Percentiles rank a stretch among this genome's conserved stretches.
These are phyloP conservation scores for Fusarium guadeloupense DNA, from an alignment of 2,329 filamentous ascomycete species.

Conservation along the genomic window DNA sequence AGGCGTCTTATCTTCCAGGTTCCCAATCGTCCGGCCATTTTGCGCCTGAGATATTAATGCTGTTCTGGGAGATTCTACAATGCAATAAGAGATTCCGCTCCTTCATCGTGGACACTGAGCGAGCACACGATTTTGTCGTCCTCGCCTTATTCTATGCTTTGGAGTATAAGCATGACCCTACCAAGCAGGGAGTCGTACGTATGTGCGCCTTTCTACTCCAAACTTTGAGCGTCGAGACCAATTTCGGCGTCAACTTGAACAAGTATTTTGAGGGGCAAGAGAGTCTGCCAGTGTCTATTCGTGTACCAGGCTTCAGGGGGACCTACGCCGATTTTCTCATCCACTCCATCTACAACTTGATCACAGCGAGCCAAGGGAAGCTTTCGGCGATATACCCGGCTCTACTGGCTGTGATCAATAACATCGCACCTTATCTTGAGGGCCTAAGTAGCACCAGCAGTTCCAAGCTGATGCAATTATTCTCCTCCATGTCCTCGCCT, in stretches of 20 bases:
- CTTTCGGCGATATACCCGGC: slow-evolving; percentile 93
- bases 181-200: slow-evolving; percentile 90
- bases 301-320: slow-evolving; percentile 84
- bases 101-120: slow-evolving; percentile 95
- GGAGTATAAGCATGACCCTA: slow-evolving; percentile 84
- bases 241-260: slow-evolving; percentile 90
- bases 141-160: slow-evolving; percentile 92
- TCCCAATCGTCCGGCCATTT: slow-evolving; percentile 83
- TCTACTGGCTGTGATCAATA: slow-evolving; percentile 90
- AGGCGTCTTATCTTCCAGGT: slow-evolving; percentile 86
- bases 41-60: slow-evolving; percentile 93
- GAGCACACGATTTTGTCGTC: slow-evolving; percentile 91
- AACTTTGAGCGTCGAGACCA: slow-evolving; percentile 90
- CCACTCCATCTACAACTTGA: slow-evolving; percentile 92
- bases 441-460: slow-evolving; percentile 78
- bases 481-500: slow-evolving; percentile 91
- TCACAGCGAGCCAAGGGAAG: slow-evolving; percentile 89
- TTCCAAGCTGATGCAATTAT: slow-evolving; percentile 85
- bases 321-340: slow-evolving; percentile 95
- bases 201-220: slow-evolving; percentile 99
- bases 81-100: slow-evolving; percentile 97
- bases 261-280: slow-evolving; percentile 89
- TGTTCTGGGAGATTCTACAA: slow-evolving; percentile 97
- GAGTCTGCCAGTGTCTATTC: slow-evolving; percentile 81
- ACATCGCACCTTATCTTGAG: slow-evolving; percentile 86